These are phyloP conservation scores for Penicillium ucsense DNA, from an alignment of 495 filamentous ascomycete species.

Conservation along the genomic window DNA sequence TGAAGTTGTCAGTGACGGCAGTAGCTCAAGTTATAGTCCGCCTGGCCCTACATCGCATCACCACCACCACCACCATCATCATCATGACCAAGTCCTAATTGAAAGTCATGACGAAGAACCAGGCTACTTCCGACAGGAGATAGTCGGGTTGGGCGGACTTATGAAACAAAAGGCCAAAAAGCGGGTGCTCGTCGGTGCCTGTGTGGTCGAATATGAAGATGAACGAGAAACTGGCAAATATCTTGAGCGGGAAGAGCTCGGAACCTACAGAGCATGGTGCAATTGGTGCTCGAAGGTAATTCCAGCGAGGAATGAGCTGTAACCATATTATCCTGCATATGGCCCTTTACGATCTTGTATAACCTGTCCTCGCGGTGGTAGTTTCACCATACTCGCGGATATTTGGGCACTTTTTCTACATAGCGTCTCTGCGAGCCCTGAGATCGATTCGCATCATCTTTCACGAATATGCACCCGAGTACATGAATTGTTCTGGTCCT, in stretches of 20 bases:
- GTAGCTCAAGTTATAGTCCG: conserved; percentile 11
- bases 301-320: conserved; percentile 20
- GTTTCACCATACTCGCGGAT: no score
- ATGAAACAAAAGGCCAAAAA: conserved; percentile 75
- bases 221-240: conserved; percentile 54
- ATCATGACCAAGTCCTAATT: conserved; percentile 8
- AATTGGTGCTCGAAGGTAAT: conserved; percentile 42
- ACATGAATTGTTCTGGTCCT: no score
- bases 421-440: no score
- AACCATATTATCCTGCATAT: no score
- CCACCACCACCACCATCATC: background rate
- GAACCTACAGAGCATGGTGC: conserved; percentile 39
- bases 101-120: conserved; percentile 37
- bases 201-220: conserved; percentile 73
- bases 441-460: no score
- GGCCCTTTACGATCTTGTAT: no score
- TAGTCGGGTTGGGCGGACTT: conserved; percentile 76
- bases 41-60: conserved; percentile 3
- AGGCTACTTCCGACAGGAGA: conserved; percentile 74
- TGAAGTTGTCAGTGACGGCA: conserved; percentile 28
- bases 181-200: conserved; percentile 66
- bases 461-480: no score
- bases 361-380: no score
- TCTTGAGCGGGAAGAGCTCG: conserved; percentile 54
- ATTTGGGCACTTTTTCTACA: no score